Conservation (phyloP, 257 asterid species). For the Solanum chilense region DNA sequence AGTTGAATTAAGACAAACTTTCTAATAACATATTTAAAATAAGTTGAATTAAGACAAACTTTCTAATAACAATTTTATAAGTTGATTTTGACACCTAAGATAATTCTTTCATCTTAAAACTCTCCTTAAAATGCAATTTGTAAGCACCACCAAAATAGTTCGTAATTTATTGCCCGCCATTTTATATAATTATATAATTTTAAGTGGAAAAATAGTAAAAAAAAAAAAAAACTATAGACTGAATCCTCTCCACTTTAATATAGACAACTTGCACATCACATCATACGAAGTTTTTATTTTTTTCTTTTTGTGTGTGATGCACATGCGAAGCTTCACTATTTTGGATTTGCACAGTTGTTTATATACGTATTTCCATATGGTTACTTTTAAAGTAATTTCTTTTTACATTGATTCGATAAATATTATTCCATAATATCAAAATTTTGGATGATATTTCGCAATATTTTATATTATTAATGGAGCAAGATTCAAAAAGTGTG, state of each 20-base stretch:
- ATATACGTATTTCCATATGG: too few species aligned
- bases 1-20: too few species aligned
- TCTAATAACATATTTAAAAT: too few species aligned
- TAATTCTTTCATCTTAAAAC: background rate
- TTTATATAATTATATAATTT: background rate
- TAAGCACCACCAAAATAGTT: background rate
- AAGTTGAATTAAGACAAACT: too few species aligned
- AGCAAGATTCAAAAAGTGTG: background rate
- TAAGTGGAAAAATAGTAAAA: background rate
- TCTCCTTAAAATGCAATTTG: background rate
- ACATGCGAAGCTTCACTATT: too few species aligned
- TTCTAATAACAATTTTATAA: fast-evolving
- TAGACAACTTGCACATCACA: background rate
- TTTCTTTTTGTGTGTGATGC: background rate
- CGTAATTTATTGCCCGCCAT: background rate
- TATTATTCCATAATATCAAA: too few species aligned
- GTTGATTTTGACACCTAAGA: background rate
- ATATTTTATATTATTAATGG: too few species aligned
- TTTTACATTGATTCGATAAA: too few species aligned
- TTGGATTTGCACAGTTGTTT: too few species aligned
- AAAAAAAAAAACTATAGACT: background rate
- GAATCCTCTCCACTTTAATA: background rate
- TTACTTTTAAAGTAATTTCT: too few species aligned
- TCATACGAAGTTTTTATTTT: background rate
- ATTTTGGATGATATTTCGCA: too few species aligned